A percentile compares a stretch with the other conserved stretches of the same genome.
These are phyloP conservation scores for Deinandra increscens DNA, from an alignment of 129 eudicot species.

Conservation along the genomic window DNA sequence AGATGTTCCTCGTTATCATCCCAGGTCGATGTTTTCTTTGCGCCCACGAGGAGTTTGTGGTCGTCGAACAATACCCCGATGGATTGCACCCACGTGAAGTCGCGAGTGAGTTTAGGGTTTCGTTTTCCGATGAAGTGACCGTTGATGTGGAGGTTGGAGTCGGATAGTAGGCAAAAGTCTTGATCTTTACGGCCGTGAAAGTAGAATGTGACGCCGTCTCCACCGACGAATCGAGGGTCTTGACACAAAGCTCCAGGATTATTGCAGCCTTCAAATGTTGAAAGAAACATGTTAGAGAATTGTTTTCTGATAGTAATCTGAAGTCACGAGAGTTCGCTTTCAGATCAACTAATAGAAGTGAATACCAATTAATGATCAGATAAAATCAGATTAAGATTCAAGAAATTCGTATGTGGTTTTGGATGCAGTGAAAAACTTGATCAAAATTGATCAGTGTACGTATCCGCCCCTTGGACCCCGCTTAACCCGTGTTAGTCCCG, in stretches of 20 bases:
- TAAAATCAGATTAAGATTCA: too few species aligned
- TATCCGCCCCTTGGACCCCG: too few species aligned
- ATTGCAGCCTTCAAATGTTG: constrained; percentile 30
- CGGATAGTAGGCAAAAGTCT: constrained; percentile 51
- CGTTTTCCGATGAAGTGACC: constrained; percentile 55
- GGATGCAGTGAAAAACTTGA: too few species aligned
- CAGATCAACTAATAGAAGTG: too few species aligned
- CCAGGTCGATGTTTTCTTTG: constrained; percentile 41
- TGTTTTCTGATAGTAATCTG: too few species aligned
- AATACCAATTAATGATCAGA: too few species aligned
- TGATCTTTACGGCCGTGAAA: constrained; percentile 53
- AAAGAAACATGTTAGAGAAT: too few species aligned
- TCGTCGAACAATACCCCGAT: constrained; percentile 39
- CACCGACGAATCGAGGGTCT: constrained; percentile 54
- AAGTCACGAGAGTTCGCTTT: too few species aligned
- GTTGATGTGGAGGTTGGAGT: constrained; percentile 46
- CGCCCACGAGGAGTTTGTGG: constrained; percentile 38
- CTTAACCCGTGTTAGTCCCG: too few species aligned
- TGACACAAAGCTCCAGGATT: constrained; percentile 45
- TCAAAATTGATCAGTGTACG: too few species aligned
- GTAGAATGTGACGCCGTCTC: constrained; percentile 50
- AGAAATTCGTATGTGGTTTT: too few species aligned
- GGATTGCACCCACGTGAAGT: constrained; percentile 57
- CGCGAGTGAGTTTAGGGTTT: constrained; percentile 38
- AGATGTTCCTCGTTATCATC: constrained; percentile 40